Conservation (phyloP, 306 rosid species). For the Sindora glabra region DNA sequence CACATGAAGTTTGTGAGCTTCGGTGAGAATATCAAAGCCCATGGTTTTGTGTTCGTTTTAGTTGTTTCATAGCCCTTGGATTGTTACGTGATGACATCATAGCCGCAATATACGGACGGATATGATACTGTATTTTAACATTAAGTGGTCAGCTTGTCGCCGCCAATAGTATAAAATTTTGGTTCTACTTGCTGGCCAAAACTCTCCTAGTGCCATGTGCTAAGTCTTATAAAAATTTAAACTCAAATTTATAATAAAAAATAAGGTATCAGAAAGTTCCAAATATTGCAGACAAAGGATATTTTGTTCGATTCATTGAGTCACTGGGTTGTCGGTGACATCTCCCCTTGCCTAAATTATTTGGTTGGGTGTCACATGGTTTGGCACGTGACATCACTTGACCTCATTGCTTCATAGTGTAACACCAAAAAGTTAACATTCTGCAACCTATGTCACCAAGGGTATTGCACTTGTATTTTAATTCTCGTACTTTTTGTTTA, state of each 20-base stretch:
- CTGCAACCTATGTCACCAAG: no score
- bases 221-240: neutral
- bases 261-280: neutral
- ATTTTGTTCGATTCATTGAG: neutral
- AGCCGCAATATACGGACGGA: no score
- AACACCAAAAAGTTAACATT: no score
- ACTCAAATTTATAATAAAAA: neutral
- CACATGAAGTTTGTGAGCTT: conserved; percentile 10
- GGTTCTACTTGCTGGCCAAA: no score
- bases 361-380: conserved; percentile 30
- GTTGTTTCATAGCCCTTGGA: conserved; percentile 12
- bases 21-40: no score
- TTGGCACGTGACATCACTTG: conserved; percentile 28
- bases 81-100: conserved; percentile 12
- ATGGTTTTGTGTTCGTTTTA: no score
- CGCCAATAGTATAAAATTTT: no score
- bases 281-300: neutral
- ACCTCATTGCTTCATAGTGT: neutral
- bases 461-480: no score
- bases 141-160: no score
- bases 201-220: no score
- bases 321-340: conserved; percentile 23
- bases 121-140: no score
- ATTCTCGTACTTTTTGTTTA: no score
- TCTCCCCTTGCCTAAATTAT: neutral